Evolutionary conservation across 2,329 filamentous ascomycete genomes (phyloP), one percentile per base, ranked within the genome.

Genomic region (Beauveria sp.): DNA sequence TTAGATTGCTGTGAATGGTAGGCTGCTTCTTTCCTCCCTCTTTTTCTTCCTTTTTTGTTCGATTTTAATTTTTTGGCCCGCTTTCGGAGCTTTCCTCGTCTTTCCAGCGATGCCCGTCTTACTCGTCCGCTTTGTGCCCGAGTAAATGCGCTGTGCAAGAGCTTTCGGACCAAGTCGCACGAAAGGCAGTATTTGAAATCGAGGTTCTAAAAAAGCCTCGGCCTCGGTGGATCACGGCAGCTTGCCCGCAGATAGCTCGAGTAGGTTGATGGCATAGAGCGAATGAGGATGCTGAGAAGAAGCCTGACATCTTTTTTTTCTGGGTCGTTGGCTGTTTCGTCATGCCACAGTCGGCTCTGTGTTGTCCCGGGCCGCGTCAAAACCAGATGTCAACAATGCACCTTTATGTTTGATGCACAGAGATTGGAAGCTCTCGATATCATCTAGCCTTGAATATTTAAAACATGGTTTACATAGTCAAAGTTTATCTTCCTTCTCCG

Each of bases 181-280:
- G 20, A 26, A 47, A 26, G 9, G 12, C 12, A 0, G 34, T 37
- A 37, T 59, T 44, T 43, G 37, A 48, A 44, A 59, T 59, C 5
- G 34, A 44, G 12, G 5, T n/a, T 41, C 26, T 14, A 20, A 18
- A 40, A 34, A 10, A 44, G 56, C 56, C 56, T 59, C 56, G 56
- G 56, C 56, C 56, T 44, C 47, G 24, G 47, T 59, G 37, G 56
- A 59, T 59, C n/a, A 41, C 55, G 22, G 56, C 47, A 59, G 40
- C n/a, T 20, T 41, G 34, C n/a, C 24, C 26, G 41, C 18, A 52
- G 47, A 59, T 43, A 37, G 22, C 46, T 51, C 5, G 44, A 40
- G 22, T 37, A 22, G 44, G 28, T 41, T 28, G 34, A 20, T 58
- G 22, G 24, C 37, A 40, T n/a, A 24, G 34, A 43, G 56, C 56